Conservation (phyloP, 2,329 filamentous ascomycete genomes). For the Lachnellula willkommii region DNA sequence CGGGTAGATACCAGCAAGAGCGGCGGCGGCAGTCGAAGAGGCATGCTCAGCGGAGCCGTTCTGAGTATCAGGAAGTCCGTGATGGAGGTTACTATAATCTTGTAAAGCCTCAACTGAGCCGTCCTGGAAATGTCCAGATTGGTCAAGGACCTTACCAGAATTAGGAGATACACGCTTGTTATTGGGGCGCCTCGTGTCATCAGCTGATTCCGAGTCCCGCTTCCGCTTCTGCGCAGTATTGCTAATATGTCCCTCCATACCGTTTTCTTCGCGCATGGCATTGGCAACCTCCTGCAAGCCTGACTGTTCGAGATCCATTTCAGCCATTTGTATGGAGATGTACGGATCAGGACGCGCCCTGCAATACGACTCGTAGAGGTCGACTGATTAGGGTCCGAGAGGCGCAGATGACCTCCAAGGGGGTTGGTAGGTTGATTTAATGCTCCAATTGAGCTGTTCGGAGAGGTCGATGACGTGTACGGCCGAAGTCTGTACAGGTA, state of each 20-base stretch:
- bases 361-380: conserved; percentile 27
- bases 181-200: conserved; percentile 29
- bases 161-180: conserved; percentile 33
- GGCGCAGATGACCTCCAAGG: conserved; percentile 31
- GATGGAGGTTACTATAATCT: conserved; percentile 39
- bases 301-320: conserved; percentile 32
- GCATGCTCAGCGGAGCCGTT: conserved; percentile 47
- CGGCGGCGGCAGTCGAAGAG: conserved; percentile 56
- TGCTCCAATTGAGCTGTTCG: conserved; percentile 24
- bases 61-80: conserved; percentile 41
- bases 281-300: conserved; percentile 34
- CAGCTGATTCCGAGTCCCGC: conserved; percentile 32
- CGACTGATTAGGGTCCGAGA: conserved; percentile 15
- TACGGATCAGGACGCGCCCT: conserved; percentile 21
- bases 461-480: conserved; percentile 30
- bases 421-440: conserved; percentile 30
- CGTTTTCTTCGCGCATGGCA: conserved; percentile 31
- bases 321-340: conserved; percentile 27
- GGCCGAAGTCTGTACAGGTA: conserved; percentile 30
- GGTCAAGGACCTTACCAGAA: conserved; percentile 24
- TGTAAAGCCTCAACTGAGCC: conserved; percentile 29
- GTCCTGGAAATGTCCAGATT: conserved; percentile 23
- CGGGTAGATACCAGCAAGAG: conserved; percentile 36
- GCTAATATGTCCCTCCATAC: conserved; percentile 13
- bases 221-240: conserved; percentile 31